Conservation (phyloP, 192 early-diverging fungal genomes). For the Entomortierella lignicola region DNA sequence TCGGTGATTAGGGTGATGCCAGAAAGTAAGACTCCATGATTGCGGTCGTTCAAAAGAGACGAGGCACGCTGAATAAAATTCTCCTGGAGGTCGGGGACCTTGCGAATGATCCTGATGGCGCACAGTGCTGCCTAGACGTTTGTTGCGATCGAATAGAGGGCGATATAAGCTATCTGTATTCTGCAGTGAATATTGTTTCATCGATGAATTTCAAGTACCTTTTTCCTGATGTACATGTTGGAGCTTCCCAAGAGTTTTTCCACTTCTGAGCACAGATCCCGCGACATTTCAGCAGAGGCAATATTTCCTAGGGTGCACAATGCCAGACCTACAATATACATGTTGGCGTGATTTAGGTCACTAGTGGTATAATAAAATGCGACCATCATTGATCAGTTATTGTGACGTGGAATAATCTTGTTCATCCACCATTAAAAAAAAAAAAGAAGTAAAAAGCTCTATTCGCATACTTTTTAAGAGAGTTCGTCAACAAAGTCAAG, state of each 20-base stretch:
- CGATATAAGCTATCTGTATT: too few species aligned
- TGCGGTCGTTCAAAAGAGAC: slow-evolving; percentile 87
- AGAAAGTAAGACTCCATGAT: slow-evolving; percentile 95
- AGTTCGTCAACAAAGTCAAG: slow-evolving; percentile 97
- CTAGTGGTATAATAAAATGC: slow-evolving; percentile 55
- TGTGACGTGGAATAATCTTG: slow-evolving; percentile 1
- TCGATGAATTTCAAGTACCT: slow-evolving; percentile 64
- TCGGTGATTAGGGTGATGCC: slow-evolving; percentile 90
- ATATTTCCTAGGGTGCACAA: slow-evolving; percentile 97
- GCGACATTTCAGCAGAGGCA: slow-evolving; percentile 95
- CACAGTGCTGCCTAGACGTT: slow-evolving; percentile 83
- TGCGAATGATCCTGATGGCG: slow-evolving; percentile 90
- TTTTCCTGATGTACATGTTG: slow-evolving; percentile 96
- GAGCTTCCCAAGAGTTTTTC: slow-evolving; percentile 91
- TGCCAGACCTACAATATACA: slow-evolving; percentile 97
- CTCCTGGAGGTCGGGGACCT: slow-evolving; percentile 93
- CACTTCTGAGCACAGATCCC: slow-evolving; percentile 93
- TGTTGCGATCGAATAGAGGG: too few species aligned
- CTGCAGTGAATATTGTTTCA: background rate
- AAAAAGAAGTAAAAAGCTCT: background rate
- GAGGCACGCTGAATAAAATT: slow-evolving; percentile 83
- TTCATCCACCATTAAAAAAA: background rate
- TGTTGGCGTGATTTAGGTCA: slow-evolving; percentile 95
- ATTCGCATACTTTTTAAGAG: slow-evolving; percentile 92
- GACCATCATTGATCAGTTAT: slow-evolving; percentile 12